phyloP scores from a whole-genome alignment of 805 yeast genomes.

The Ogataea paraovalis region DNA sequence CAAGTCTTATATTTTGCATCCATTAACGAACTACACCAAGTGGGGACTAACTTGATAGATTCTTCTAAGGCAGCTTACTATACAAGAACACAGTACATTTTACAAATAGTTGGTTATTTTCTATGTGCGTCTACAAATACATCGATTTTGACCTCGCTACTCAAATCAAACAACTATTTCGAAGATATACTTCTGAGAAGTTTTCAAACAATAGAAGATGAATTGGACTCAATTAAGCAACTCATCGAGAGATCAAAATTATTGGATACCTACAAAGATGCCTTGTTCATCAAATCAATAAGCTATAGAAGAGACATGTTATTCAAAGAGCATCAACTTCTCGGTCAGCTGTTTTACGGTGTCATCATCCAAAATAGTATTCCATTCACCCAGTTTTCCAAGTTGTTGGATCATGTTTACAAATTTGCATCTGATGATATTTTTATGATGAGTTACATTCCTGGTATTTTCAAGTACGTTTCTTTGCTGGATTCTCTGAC shows the following conservation, averaged over 20 bases:
- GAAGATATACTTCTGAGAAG: slow-evolving; percentile 47
- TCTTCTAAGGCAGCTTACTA: slow-evolving; percentile 67
- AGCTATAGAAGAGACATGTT: slow-evolving; percentile 60
- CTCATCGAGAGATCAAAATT: slow-evolving; percentile 47
- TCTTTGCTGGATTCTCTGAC: slow-evolving; percentile 34
- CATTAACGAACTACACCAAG: slow-evolving; percentile 29
- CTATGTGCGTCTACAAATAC: slow-evolving; percentile 22
- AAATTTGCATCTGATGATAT: slow-evolving; percentile 56
- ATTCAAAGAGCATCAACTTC: slow-evolving; percentile 61
- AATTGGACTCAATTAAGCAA: slow-evolving; percentile 52
- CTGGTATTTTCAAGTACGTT: slow-evolving; percentile 48
- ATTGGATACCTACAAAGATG: slow-evolving; percentile 44
- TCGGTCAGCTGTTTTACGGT: slow-evolving; percentile 64
- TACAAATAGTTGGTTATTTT: slow-evolving; percentile 55
- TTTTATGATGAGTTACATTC: slow-evolving; percentile 60
- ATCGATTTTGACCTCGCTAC: background rate
- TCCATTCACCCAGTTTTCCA: slow-evolving; percentile 32
- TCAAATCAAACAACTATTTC: slow-evolving; percentile 18
- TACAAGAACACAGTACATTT: slow-evolving; percentile 65
- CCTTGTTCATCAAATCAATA: slow-evolving; percentile 44
- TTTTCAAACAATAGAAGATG: slow-evolving; percentile 54
- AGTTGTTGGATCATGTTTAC: slow-evolving; percentile 43
- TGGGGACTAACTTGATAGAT: slow-evolving; percentile 50
- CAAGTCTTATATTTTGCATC: slow-evolving; percentile 55
- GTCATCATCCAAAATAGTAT: slow-evolving; percentile 38